Percentiles rank a stretch among this genome's conserved stretches.
phyloP scores from a whole-genome alignment of 2,329 filamentous ascomycete genomes.

The Diaporthe aspalathi region DNA sequence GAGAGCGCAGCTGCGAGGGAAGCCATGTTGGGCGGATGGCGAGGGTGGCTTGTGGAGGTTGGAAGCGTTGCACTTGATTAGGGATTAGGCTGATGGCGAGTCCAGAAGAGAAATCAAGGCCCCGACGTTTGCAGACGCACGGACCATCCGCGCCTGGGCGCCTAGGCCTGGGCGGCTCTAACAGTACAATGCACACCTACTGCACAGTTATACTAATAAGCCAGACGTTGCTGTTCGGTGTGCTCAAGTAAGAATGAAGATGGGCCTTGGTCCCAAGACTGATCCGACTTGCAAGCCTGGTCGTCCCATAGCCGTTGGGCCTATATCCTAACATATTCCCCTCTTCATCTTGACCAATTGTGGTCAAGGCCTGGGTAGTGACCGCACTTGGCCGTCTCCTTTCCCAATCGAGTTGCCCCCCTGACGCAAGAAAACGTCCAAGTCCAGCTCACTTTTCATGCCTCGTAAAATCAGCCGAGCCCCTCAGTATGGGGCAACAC shows the following conservation, averaged over 20 bases:
- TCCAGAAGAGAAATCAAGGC: slow-evolving; percentile 12
- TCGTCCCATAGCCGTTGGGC: background rate
- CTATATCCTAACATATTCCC: background rate
- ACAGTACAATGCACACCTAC: background rate
- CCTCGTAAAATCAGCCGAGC: slow-evolving; percentile 40
- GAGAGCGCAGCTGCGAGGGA: slow-evolving; percentile 79
- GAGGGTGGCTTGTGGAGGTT: slow-evolving; percentile 21
- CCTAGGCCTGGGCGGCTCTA: background rate
- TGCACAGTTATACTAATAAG: background rate
- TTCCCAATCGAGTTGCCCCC: background rate
- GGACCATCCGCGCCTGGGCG: slow-evolving; percentile 17
- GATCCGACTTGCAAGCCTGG: background rate
- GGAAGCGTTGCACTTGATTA: background rate
- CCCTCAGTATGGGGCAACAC: slow-evolving; percentile 17
- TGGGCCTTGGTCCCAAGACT: background rate
- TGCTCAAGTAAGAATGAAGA: background rate
- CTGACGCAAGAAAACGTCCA: slow-evolving; percentile 5
- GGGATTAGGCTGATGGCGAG: background rate
- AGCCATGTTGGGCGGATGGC: slow-evolving; percentile 61
- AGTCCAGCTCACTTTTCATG: slow-evolving; percentile 28
- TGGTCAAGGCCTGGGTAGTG: background rate
- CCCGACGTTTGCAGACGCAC: slow-evolving; percentile 35
- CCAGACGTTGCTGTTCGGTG: no score
- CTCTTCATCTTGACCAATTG: background rate
- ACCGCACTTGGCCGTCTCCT: background rate